A percentile compares a stretch with the other conserved stretches of the same genome.
These are phyloP conservation scores for Venturia nashicola DNA, from an alignment of 2,329 filamentous ascomycete genomes.

Conservation along the genomic window DNA sequence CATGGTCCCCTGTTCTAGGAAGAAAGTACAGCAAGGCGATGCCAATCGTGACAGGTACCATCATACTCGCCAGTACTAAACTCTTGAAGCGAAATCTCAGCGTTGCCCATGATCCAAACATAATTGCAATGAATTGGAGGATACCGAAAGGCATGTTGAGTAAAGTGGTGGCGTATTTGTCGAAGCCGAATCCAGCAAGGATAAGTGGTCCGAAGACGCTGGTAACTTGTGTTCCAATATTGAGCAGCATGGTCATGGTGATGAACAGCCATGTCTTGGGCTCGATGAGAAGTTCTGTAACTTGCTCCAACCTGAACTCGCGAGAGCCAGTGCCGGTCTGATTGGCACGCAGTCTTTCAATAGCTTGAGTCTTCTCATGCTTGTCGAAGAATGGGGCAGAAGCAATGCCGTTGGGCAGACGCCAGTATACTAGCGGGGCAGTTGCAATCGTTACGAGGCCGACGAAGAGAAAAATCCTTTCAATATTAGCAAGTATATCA, in stretches of 20 bases:
- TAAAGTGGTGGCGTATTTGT: conserved; percentile 44
- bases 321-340: conserved; percentile 34
- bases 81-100: conserved; percentile 47
- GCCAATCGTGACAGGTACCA: conserved; percentile 49
- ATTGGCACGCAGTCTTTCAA: conserved; percentile 38
- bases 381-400: conserved; percentile 37
- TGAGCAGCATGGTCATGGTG: conserved; percentile 47
- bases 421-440: conserved; percentile 46
- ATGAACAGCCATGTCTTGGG: conserved; percentile 47
- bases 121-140: conserved; percentile 14
- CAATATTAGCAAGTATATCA: neutral
- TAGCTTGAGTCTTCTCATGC: conserved; percentile 32
- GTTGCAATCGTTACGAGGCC: conserved; percentile 48
- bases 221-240: conserved; percentile 50
- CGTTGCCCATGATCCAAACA: conserved; percentile 39
- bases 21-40: conserved; percentile 45
- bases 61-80: conserved; percentile 38
- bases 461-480: conserved; percentile 46
- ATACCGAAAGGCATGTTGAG: conserved; percentile 57
- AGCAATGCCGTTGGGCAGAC: conserved; percentile 46
- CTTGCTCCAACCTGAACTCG: conserved; percentile 34
- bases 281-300: conserved; percentile 30
- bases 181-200: conserved; percentile 46
- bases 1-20: conserved; percentile 31
- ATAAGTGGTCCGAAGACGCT: conserved; percentile 56